Base-by-base conservation (phyloP, 345 rosid species). In the Acer saccharum region DNA sequence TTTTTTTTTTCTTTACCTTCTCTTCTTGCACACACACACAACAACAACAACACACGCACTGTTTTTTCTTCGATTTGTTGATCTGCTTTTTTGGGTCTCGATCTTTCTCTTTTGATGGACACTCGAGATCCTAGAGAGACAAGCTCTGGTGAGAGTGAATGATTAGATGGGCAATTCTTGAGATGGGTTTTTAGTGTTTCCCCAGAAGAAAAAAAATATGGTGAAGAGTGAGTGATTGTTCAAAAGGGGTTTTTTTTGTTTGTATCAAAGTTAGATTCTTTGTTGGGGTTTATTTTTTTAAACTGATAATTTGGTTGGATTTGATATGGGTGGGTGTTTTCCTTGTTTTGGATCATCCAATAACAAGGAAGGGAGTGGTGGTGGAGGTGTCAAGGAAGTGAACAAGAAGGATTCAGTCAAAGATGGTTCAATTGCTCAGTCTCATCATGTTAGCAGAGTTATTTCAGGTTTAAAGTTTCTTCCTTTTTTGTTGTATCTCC, bases 341-440 rank as follows among this genome's bases (percentile, higher is more conserved):
- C 95, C 99, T 78, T 96, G 99, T 87, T 96, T 96, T 81, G 95
- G 94, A 86, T 96, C 99, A 88, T 87, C 99, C 71, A 83, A 84
- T 64, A 82, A 80, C 84, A 89, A 90, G 84, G 96, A 86, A 52
- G 80, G 81, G 74, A 76, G 81, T 79, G 79, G 84, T 79, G 79
- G 84, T 52, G 81, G 48, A 16, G 77, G 23, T 39, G 82, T 89
- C 23, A 91, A 94, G 84, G 99, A 91, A 85, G 86, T 85, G 78
- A 83, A 72, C 78, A 90, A 89, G 87, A 91, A 92, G 81, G 93
- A 88, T 86, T 89, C 92, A 65, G 85, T 87, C 73, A 92, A 92
- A 85, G 98, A 95, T 68, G 87, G 83, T 67, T 88, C 97, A 64
- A 84, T 87, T 84, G 77, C 86, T 81, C 98, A 90, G 89, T 84